A percentile compares a stretch with the other conserved stretches of the same genome.
phyloP scores from a whole-genome alignment of 768 basidiomycete genomes.

The Ramaria sp. region DNA sequence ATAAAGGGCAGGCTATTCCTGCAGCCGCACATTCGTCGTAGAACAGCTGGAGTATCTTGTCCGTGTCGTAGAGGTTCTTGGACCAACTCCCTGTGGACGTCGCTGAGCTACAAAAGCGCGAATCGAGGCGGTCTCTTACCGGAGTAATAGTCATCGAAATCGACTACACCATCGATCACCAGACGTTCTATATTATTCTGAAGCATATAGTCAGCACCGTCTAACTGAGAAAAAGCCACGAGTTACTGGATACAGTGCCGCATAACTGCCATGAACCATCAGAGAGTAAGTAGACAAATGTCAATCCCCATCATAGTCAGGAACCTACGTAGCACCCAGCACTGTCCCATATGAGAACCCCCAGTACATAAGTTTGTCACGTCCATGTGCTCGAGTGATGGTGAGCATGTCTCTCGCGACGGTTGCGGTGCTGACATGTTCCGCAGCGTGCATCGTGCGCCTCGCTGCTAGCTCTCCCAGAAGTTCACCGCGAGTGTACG shows the following conservation, averaged over 20 bases:
- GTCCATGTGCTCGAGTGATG: constrained; percentile 18
- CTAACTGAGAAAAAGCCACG: too few relatives aligned
- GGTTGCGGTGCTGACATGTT: constrained; percentile 18
- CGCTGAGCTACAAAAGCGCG: not conserved
- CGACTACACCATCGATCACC: constrained; percentile 20
- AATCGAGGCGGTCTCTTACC: not conserved
- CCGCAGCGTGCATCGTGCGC: constrained; percentile 8
- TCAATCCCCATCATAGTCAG: not conserved
- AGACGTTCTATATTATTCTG: constrained; percentile 24
- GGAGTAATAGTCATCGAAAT: constrained; percentile 1
- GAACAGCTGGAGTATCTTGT: constrained; percentile 14
- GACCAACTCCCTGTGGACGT: constrained; percentile 10
- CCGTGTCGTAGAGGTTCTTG: constrained; percentile 16
- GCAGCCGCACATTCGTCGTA: constrained; percentile 16
- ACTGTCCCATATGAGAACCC: constrained; percentile 14
- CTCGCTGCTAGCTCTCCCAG: constrained; percentile 4
- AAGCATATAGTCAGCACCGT: not conserved
- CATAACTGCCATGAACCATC: constrained; percentile 13
- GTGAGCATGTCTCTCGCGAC: constrained; percentile 24
- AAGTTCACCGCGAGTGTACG: constrained; percentile 1
- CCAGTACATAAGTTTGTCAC: constrained; percentile 23
- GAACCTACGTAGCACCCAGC: constrained; percentile 11
- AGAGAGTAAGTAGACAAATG: not conserved
- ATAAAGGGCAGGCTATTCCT: constrained; percentile 15
- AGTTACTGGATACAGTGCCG: constrained; percentile 21